A percentile compares a stretch with the other conserved stretches of the same genome.
phyloP scores from a whole-genome alignment of 2,329 filamentous ascomycete species.

The Nakataea oryzae region DNA sequence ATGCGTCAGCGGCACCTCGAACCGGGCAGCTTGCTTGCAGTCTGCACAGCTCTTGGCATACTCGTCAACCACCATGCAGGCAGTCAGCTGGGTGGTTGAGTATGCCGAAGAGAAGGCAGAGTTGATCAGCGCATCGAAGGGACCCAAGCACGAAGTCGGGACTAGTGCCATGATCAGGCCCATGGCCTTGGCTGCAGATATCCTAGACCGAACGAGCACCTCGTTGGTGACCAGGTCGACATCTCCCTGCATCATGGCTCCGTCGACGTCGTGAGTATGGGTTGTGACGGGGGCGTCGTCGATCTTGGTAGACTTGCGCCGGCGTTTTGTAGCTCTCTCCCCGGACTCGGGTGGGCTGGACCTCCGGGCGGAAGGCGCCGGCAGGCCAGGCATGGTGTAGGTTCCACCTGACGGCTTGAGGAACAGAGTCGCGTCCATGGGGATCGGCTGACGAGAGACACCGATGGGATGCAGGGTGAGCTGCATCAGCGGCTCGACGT shows the following conservation, averaged over 20 bases:
- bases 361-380: conserved; percentile 31
- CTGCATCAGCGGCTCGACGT: conserved; percentile 73
- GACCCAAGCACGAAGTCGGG: conserved; percentile 50
- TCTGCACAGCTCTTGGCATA: conserved; percentile 55
- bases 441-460: conserved; percentile 78
- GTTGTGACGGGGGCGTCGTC: conserved; percentile 54
- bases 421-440: conserved; percentile 84
- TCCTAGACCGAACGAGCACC: conserved; percentile 75
- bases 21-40: conserved; percentile 42
- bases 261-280: conserved; percentile 91
- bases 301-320: conserved; percentile 75
- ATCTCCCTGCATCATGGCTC: conserved; percentile 95
- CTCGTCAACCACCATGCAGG: conserved; percentile 79
- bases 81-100: conserved; percentile 77
- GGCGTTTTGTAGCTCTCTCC: conserved; percentile 61
- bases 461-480: conserved; percentile 86
- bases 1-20: conserved; percentile 55
- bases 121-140: conserved; percentile 55
- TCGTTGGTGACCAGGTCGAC: conserved; percentile 90
- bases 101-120: conserved; percentile 61
- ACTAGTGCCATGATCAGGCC: conserved; percentile 73
- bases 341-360: conserved; percentile 40
- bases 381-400: conserved; percentile 45
- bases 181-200: conserved; percentile 78
- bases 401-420: conserved; percentile 86